Base-by-base conservation (phyloP, 2,329 filamentous ascomycete genomes). In the Stagonosporopsis vannaccii region DNA sequence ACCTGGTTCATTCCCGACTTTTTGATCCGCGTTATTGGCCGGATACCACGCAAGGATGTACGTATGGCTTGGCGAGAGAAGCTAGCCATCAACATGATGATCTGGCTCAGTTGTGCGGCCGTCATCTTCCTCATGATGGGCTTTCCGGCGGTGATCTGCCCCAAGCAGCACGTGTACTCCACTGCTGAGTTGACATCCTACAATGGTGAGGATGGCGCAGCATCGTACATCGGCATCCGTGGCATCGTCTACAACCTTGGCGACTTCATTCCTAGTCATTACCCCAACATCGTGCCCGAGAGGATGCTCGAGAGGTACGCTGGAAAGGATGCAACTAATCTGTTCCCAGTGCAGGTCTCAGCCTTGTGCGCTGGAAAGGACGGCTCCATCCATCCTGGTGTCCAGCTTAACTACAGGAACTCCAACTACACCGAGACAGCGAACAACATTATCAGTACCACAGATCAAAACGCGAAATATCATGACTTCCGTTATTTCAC, bases 51-150 rank as follows among this genome's bases (percentile, higher is more conserved):
- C 59, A 96, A 96, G 73, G 95, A 99, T 75, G 87, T 99, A 8
- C 90, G 93, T 22, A 84, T 90, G 74, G 95, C 95, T 0, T 99
- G 95, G 95, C 85, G 95, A 72, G 95, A 99, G 76, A 99, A 99
- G 82, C 76, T 99, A 56, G 94, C 95, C 50, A 99, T 99, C 83
- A 99, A 99, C 81, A 83, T 99, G 75, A 84, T 98, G 71, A 99
- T 99, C 73, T 99, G 96, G 95, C 80, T 94, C 54, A 86, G 84
- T 73, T 98, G 94, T 78, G 80, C 79, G 15, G 77, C 90, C 44
- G 87, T 91, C 25, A 85, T 90, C 52, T 99, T 99, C 81, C 90
- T 99, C 82, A 92, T 98, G 79, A 76, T 98, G 58, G 84, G 88
- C 51, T 96, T 99, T 72, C 96, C 96, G 0, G 80, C 83, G 64